phyloP scores from a whole-genome alignment of 2,329 filamentous ascomycete genomes.

The Fusarium algeriense region DNA sequence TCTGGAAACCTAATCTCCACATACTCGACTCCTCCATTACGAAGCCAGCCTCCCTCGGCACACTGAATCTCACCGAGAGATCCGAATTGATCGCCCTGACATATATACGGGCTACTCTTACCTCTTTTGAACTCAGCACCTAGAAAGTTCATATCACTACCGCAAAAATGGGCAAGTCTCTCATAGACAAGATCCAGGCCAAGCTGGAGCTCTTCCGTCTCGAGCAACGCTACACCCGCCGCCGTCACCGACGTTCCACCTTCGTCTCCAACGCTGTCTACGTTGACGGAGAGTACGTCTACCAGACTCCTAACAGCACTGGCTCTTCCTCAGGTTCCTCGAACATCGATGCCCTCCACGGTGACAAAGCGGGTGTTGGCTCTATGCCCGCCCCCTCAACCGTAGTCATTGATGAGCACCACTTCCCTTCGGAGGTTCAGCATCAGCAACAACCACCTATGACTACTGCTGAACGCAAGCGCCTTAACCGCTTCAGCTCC shows the following conservation, averaged over 20 bases:
- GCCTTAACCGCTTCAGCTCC: constrained; percentile 66
- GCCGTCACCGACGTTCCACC: constrained; percentile 86
- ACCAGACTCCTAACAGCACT: constrained; percentile 72
- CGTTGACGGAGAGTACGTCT: constrained; percentile 95
- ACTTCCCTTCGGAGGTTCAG: constrained; percentile 34
- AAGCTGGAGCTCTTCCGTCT: constrained; percentile 93
- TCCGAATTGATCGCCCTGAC: constrained; percentile 16
- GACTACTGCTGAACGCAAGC: constrained; percentile 57
- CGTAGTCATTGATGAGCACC: constrained; percentile 46
- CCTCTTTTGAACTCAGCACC: constrained; percentile 1
- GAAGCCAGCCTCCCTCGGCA: constrained; percentile 31
- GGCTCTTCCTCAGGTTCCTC: constrained; percentile 65
- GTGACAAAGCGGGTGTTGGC: constrained; percentile 47
- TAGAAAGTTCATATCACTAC: constrained; percentile 7
- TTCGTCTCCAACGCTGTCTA: constrained; percentile 92
- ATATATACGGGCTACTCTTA: constrained; percentile 10
- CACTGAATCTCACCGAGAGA: constrained; percentile 27
- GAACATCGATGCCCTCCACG: constrained; percentile 55
- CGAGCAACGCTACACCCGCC: constrained; percentile 93
- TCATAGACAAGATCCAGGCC: constrained; percentile 72
- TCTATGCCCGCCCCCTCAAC: constrained; percentile 39
- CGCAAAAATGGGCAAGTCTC: constrained; percentile 61
- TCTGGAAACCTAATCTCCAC: constrained; percentile 36
- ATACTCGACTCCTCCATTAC: constrained; percentile 27
- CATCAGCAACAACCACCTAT: constrained; percentile 31